These are phyloP conservation scores for Coemansia sp. DNA, from an alignment of 192 early-diverging fungal species.

Conservation along the genomic window DNA sequence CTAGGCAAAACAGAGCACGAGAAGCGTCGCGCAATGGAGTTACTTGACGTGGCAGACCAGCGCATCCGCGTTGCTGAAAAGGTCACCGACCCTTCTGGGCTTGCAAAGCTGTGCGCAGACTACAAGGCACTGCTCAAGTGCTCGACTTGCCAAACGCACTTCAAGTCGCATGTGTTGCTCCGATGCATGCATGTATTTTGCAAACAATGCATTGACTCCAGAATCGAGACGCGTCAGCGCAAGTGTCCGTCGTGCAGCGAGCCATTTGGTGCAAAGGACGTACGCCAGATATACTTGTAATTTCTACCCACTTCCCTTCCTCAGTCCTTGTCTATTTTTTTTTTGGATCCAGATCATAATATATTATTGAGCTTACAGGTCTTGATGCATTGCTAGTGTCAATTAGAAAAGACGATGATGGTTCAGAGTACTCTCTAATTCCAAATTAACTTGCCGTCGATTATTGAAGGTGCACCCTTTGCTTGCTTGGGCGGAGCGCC, in stretches of 20 bases:
- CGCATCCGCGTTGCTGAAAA: constrained; percentile 62
- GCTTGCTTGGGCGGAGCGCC: constrained; percentile 11
- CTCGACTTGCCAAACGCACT: constrained; percentile 79
- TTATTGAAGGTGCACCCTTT: constrained; percentile 11
- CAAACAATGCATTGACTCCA: constrained; percentile 85
- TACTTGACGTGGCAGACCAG: constrained; percentile 66
- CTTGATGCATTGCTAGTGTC: too few relatives aligned
- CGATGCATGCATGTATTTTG: constrained; percentile 98
- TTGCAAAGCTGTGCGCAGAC: constrained; percentile 54
- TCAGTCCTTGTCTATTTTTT: neutral
- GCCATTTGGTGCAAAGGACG: constrained; percentile 80
- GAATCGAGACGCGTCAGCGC: constrained; percentile 83
- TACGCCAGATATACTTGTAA: constrained; percentile 78
- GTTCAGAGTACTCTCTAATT: constrained; percentile 1
- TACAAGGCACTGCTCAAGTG: constrained; percentile 88
- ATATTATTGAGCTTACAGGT: neutral
- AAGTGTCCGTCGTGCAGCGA: constrained; percentile 91
- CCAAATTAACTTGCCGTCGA: constrained; percentile 48
- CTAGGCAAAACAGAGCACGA: constrained; percentile 62
- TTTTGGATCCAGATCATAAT: neutral
- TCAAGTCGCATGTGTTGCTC: constrained; percentile 77
- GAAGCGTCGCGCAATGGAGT: constrained; percentile 60
- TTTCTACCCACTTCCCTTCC: neutral
- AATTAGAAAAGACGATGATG: neutral
- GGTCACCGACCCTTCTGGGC: constrained; percentile 36